Evolutionary conservation across 2,329 filamentous ascomycete genomes (phyloP).

Genomic region (Pseudogymnoascus sp.): DNA sequence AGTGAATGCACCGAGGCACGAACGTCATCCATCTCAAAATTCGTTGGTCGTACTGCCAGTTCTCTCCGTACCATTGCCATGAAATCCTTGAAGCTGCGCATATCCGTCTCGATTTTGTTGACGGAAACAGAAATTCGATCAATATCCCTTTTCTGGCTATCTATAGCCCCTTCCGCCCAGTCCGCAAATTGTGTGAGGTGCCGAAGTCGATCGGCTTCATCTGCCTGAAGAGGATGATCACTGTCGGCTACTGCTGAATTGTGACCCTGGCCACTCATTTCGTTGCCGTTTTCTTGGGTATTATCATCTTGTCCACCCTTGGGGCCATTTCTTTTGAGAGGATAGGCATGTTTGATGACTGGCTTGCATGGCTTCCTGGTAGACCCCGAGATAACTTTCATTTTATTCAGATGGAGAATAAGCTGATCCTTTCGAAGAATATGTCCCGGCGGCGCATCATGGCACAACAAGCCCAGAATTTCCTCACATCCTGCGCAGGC

Average conservation of each 20-base stretch:
- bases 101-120: slow-evolving; percentile 22
- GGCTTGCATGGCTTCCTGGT: slow-evolving; percentile 16
- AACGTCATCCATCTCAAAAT: slow-evolving; percentile 10
- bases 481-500: slow-evolving; percentile 21
- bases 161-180: slow-evolving; percentile 22
- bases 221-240: not conserved
- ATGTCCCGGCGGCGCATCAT: slow-evolving; percentile 24
- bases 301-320: not conserved
- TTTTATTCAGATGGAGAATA: slow-evolving; percentile 21
- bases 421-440: slow-evolving; percentile 23
- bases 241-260: not conserved
- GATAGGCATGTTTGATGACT: not conserved
- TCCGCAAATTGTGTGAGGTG: slow-evolving; percentile 16
- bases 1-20: slow-evolving; percentile 11
- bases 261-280: not conserved
- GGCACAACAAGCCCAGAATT: slow-evolving; percentile 23
- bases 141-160: slow-evolving; percentile 24
- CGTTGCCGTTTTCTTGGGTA: not conserved
- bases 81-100: slow-evolving; percentile 24
- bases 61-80: slow-evolving; percentile 24
- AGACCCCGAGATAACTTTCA: slow-evolving; percentile 19
- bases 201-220: slow-evolving; percentile 8
- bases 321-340: slow-evolving; percentile 2
- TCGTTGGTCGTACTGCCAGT: slow-evolving; percentile 10
- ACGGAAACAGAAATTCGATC: slow-evolving; percentile 22